Percentiles rank a stretch among this genome's conserved stretches.
phyloP scores from a whole-genome alignment of 495 filamentous ascomycete species.

The Lasiosphaeria ovina region DNA sequence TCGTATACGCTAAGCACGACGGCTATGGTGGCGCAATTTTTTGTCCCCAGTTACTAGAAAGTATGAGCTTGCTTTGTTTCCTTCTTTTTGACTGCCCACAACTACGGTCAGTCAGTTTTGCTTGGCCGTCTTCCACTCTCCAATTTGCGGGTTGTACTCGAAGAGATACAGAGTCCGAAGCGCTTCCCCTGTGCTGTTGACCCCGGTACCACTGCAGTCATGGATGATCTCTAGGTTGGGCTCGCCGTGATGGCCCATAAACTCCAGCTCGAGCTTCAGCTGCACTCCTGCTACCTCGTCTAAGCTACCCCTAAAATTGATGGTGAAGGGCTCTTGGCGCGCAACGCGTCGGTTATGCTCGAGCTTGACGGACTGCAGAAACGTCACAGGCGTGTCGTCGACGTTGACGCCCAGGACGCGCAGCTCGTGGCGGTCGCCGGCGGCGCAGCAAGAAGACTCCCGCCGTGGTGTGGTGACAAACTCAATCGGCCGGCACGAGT shows the following conservation, averaged over 20 bases:
- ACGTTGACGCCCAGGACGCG: conserved; percentile 37
- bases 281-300: conserved; percentile 23
- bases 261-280: conserved; percentile 41
- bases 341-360: conserved; percentile 33
- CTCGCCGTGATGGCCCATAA: conserved; percentile 49
- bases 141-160: conserved; percentile 37
- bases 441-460: too few relatives aligned
- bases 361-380: conserved; percentile 39
- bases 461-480: too few relatives aligned
- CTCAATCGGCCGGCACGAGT: too few relatives aligned
- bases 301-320: conserved; percentile 31
- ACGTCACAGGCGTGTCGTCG: conserved; percentile 44
- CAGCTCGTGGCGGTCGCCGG: conserved; percentile 23
- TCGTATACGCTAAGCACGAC: too few relatives aligned
- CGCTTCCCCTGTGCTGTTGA: not conserved
- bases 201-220: conserved; percentile 5
- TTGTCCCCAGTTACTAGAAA: too few relatives aligned
- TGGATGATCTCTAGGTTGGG: conserved; percentile 36
- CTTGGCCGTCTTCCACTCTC: conserved; percentile 32
- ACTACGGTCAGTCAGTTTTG: conserved; percentile 1
- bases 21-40: too few relatives aligned
- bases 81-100: not conserved
- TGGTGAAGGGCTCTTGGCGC: conserved; percentile 39
- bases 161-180: conserved; percentile 32
- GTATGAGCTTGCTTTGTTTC: not conserved